These are phyloP conservation scores for Fraxinus velutina DNA, from an alignment of 305 asterid species.

Conservation along the genomic window DNA sequence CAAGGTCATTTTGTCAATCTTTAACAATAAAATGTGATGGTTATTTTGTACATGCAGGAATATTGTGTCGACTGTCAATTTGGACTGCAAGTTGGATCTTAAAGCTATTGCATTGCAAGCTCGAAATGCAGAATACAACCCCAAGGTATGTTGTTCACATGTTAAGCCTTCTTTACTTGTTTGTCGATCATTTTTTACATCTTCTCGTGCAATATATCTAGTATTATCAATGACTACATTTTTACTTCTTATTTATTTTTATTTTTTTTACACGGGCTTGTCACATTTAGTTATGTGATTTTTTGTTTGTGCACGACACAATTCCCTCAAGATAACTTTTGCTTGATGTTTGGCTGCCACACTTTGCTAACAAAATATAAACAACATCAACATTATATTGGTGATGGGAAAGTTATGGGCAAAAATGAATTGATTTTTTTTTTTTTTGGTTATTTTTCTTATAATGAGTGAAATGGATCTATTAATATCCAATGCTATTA, in stretches of 20 bases:
- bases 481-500: background rate
- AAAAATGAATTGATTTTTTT: background rate
- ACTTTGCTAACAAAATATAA: background rate
- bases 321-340: background rate
- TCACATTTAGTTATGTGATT: background rate
- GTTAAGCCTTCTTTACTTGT: background rate
- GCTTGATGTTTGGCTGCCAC: background rate
- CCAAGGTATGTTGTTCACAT: conserved; percentile 46
- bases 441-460: background rate
- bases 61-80: conserved; percentile 72
- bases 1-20: background rate
- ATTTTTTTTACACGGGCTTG: background rate
- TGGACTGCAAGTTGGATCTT: conserved; percentile 80
- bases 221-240: background rate
- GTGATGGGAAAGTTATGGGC: background rate
- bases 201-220: background rate
- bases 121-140: conserved; percentile 79
- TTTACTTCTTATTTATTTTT: background rate
- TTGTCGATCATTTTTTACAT: background rate
- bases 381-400: background rate
- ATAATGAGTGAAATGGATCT: background rate
- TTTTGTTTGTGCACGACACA: background rate
- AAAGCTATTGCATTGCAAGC: conserved; percentile 80
- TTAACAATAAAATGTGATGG: background rate
- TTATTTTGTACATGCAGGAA: conserved; percentile 44